Base-by-base conservation (phyloP, 2,329 filamentous ascomycete genomes). In the Colletotrichum nymphaeae region DNA sequence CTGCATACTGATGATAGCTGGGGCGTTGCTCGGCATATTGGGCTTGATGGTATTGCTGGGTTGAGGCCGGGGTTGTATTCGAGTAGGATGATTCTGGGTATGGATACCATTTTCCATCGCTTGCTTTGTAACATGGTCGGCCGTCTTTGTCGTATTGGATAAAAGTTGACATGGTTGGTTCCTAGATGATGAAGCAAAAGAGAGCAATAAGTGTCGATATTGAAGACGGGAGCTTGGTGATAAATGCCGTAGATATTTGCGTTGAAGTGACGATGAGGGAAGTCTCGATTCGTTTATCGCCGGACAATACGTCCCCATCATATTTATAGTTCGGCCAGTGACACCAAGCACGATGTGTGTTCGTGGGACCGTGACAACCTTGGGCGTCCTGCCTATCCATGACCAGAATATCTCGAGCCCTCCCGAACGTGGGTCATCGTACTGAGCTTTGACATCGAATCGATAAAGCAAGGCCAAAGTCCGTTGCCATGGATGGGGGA, bases 221-320 rank as follows among this genome's bases (percentile, higher is more conserved):
- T 4, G 32, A 35, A 35, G 32, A 35, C 32, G 11, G 1, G 32
- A 12, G 19, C 3, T n/a, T 8, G 16, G 19, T n/a, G 19, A 7
- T 19, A 5, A 42, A 1, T 1, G 37, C 1, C 8, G 19, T 49
- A 49, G 19, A 5, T 19, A 2, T 9, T 22, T n/a, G 42, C 19
- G 19, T 19, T 49, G 19, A 22, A 49, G 8, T 19, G 8, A 49
- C 3, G 19, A 5, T 49, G 8, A n/a, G 3, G 0, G 42, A 49
- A 49, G 2, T 19, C 1, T 1, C 19, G 4, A 3, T 0, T 49
- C 6, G 5, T 32, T 32, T 7, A 4, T 4, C 4, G 5, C 8
- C 4, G 32, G 32, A 53, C 46, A 8, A 53, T 11, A 0, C 28
- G 22, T 35, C 11, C 32, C 1, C 11, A 5, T n/a, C 52, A 8